phyloP scores from a whole-genome alignment of 1,139 yeast genomes.

The Hyphopichia khmerensis region DNA sequence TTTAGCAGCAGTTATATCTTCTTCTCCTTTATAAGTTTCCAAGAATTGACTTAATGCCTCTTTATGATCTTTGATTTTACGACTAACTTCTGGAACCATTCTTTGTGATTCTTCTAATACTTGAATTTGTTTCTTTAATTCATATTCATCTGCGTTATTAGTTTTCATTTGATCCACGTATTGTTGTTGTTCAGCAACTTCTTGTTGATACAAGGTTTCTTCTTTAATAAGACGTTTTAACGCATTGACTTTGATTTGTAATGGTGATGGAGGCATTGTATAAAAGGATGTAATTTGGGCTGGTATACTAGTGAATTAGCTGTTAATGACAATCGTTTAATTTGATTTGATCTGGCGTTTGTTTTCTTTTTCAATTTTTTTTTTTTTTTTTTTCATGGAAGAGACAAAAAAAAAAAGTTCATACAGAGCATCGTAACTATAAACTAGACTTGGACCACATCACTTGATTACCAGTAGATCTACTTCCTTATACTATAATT shows the following conservation, averaged over 20 bases:
- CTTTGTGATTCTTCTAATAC: slow-evolving; percentile 68
- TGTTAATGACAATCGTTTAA: too few relatives aligned
- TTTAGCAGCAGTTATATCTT: slow-evolving; percentile 44
- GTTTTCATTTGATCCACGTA: slow-evolving; percentile 44
- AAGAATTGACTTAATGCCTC: slow-evolving; percentile 38
- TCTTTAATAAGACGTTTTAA: slow-evolving; percentile 74
- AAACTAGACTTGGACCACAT: too few relatives aligned
- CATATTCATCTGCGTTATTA: slow-evolving; percentile 61
- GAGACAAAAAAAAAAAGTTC: too few relatives aligned
- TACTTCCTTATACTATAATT: too few relatives aligned
- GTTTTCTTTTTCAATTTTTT: slow-evolving; percentile 17
- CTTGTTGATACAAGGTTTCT: slow-evolving; percentile 60
- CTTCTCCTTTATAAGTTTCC: slow-evolving; percentile 44
- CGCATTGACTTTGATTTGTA: slow-evolving; percentile 77
- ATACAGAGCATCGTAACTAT: too few relatives aligned
- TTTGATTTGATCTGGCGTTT: slow-evolving; percentile 65
- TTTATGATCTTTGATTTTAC: slow-evolving; percentile 51
- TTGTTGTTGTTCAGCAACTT: slow-evolving; percentile 60
- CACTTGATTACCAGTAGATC: too few relatives aligned
- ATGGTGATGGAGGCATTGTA: slow-evolving; percentile 80
- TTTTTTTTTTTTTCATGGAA: too few relatives aligned
- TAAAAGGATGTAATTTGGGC: too few relatives aligned
- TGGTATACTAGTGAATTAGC: too few relatives aligned
- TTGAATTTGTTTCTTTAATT: slow-evolving; percentile 62
- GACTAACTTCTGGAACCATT: slow-evolving; percentile 62